Conservation (phyloP, 2,329 filamentous ascomycete species). For the Fusarium albidum region DNA sequence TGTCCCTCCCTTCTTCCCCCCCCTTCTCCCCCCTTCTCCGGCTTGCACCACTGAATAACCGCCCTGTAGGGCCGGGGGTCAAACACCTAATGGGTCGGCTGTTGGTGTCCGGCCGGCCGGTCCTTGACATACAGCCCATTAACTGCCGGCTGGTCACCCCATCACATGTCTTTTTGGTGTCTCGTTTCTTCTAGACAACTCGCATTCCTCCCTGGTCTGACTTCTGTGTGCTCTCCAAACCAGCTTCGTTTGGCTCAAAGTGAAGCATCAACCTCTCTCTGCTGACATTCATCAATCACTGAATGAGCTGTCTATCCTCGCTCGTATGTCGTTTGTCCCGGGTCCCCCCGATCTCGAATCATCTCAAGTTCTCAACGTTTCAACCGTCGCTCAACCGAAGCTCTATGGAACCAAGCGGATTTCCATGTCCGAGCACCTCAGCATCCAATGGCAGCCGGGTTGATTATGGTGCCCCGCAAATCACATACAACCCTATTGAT, state of each 20-base stretch:
- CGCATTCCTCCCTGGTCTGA: neutral
- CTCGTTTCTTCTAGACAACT: conserved; percentile 2
- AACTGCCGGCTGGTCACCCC: conserved; percentile 3
- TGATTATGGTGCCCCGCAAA: conserved; percentile 27
- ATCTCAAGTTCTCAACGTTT: conserved; percentile 1
- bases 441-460: conserved; percentile 28
- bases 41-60: neutral
- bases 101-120: conserved; percentile 9
- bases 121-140: conserved; percentile 1
- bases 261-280: too few species aligned
- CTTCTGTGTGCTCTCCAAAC: neutral
- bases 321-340: neutral
- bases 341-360: conserved; percentile 3
- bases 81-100: neutral
- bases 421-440: conserved; percentile 35
- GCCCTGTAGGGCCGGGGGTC: conserved; percentile 1
- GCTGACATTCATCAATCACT: neutral
- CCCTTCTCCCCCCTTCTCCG: neutral
- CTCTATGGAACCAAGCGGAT: conserved; percentile 31
- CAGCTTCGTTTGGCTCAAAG: neutral
- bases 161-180: conserved; percentile 9
- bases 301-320: too few species aligned
- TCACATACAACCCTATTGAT: conserved; percentile 15
- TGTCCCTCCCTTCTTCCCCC: conserved; percentile 1
- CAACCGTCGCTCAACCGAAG: conserved; percentile 9